Conservation (phyloP, 192 early-diverging fungal genomes). For the Coemansia interrupta region DNA sequence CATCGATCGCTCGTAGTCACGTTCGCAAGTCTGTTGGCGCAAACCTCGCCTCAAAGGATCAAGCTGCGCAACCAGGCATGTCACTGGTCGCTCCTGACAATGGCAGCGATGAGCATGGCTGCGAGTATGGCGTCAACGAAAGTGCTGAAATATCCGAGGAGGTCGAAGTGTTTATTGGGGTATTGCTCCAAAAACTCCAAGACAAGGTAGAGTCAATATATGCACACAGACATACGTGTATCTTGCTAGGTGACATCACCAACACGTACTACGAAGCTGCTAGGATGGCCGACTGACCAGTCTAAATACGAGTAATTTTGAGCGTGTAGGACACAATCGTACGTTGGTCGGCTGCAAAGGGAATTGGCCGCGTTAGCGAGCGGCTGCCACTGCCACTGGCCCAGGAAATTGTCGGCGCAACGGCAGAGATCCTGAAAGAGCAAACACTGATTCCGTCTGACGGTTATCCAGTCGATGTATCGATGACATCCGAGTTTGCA, state of each 20-base stretch:
- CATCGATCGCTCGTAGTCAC: constrained; percentile 61
- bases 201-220: constrained; percentile 61
- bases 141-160: constrained; percentile 76
- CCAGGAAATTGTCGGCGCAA: constrained; percentile 74
- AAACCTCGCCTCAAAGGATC: constrained; percentile 13
- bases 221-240: background rate
- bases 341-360: constrained; percentile 96
- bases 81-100: background rate
- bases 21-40: constrained; percentile 16
- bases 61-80: background rate
- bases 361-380: constrained; percentile 81
- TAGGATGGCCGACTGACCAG: background rate
- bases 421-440: constrained; percentile 80
- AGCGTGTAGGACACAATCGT: constrained; percentile 77
- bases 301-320: background rate
- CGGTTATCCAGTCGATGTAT: constrained; percentile 60
- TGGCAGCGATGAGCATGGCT: constrained; percentile 9
- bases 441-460: constrained; percentile 57
- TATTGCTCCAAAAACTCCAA: constrained; percentile 76
- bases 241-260: background rate
- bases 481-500: constrained; percentile 76
- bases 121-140: constrained; percentile 29
- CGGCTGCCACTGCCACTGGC: constrained; percentile 77
- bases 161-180: constrained; percentile 77
- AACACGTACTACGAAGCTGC: background rate